These are phyloP conservation scores for Kandelia obovata DNA, from an alignment of 345 rosid genomes.

Conservation along the genomic window DNA sequence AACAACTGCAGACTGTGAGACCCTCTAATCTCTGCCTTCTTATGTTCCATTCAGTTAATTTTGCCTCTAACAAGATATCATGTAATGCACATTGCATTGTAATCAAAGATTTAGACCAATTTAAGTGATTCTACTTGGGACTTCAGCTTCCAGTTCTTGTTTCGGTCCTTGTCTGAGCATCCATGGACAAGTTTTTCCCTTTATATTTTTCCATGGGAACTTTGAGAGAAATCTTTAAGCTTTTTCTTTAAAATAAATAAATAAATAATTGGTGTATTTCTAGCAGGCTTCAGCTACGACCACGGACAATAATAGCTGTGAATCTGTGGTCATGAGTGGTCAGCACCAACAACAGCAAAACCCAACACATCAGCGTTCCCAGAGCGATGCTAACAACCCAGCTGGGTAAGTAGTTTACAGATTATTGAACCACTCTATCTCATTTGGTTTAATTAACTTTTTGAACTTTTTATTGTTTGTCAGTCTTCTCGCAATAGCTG, in stretches of 20 bases:
- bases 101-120: too few relatives aligned
- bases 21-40: background rate
- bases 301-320: conserved; percentile 96
- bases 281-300: conserved; percentile 78
- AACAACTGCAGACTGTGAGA: conserved; percentile 66
- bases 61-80: too few relatives aligned
- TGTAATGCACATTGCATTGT: too few relatives aligned
- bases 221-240: background rate
- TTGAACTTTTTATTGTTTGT: background rate
- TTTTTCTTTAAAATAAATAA: background rate
- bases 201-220: background rate
- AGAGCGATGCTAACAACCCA: conserved; percentile 95
- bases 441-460: background rate
- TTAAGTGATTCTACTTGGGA: too few relatives aligned
- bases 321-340: conserved; percentile 98
- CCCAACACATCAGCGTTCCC: conserved; percentile 87
- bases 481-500: conserved; percentile 89
- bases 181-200: too few relatives aligned
- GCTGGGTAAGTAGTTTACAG: conserved; percentile 60
- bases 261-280: background rate
- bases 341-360: conserved; percentile 96
- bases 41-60: too few relatives aligned
- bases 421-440: background rate
- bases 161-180: too few relatives aligned
- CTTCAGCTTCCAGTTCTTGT: too few relatives aligned